Percentiles rank a stretch among this genome's conserved stretches.
phyloP scores from a whole-genome alignment of 2,329 filamentous ascomycete species.

The Ascochyta fabae region DNA sequence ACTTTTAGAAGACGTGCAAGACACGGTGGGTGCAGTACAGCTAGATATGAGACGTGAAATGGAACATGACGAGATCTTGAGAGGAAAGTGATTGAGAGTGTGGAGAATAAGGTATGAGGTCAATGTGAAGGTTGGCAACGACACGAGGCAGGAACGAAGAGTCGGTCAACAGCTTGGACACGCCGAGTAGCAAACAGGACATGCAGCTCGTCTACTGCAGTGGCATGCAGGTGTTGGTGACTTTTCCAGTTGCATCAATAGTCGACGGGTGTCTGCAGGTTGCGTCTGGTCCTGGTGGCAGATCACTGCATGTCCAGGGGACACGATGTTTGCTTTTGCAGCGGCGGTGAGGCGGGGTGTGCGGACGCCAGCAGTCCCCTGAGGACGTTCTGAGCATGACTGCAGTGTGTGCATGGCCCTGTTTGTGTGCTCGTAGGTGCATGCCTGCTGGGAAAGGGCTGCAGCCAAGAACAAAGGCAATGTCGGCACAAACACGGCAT shows the following conservation, averaged over 20 bases:
- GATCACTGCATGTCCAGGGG: slow-evolving; percentile 11
- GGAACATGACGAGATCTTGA: no score
- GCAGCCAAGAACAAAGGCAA: slow-evolving; percentile 10
- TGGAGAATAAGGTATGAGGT: no score
- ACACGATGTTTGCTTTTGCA: slow-evolving; percentile 15
- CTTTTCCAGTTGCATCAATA: neutral
- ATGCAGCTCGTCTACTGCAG: neutral
- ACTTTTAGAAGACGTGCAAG: no score
- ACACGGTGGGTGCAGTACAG: no score
- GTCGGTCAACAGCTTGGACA: slow-evolving; percentile 1
- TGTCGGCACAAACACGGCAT: slow-evolving; percentile 13
- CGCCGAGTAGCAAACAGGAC: neutral
- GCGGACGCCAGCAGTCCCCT: neutral
- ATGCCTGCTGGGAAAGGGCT: slow-evolving; percentile 8
- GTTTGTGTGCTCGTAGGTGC: no score
- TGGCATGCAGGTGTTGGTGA: neutral
- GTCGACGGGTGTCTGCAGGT: slow-evolving; percentile 2
- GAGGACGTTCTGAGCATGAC: slow-evolving; percentile 1
- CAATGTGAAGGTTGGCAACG: neutral
- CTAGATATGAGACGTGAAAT: no score
- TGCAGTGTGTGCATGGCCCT: neutral
- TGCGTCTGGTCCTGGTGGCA: slow-evolving; percentile 2
- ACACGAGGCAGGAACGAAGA: slow-evolving; percentile 5
- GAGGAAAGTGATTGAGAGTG: no score
- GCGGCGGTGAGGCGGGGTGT: slow-evolving; percentile 10